Evolutionary conservation across 306 rosid genomes (phyloP).

Genomic region (Acacia acuminata): DNA sequence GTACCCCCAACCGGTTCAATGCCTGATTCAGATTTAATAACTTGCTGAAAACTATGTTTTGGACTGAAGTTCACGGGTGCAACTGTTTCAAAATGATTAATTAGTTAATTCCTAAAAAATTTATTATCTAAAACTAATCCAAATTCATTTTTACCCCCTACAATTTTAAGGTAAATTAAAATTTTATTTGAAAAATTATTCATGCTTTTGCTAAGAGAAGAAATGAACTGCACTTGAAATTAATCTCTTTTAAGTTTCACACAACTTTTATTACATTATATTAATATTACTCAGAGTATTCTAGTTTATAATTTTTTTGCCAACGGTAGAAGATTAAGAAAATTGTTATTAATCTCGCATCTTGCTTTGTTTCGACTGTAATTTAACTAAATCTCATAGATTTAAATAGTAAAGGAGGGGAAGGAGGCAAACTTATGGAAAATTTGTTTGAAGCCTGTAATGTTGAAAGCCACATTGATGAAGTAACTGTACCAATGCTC

Average conservation of each 20-base stretch:
- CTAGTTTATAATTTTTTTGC: background rate
- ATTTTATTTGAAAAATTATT: background rate
- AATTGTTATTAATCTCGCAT: background rate
- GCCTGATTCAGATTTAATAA: rapidly evolving
- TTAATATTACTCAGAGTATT: background rate
- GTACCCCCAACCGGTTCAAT: too few relatives aligned
- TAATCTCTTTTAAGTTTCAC: background rate
- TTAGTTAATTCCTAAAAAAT: too few relatives aligned
- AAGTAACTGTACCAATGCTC: background rate
- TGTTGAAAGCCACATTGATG: background rate
- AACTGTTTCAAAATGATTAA: too few relatives aligned
- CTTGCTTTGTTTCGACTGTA: background rate
- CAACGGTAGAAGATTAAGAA: background rate
- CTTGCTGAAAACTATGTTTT: too few relatives aligned
- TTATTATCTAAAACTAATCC: too few relatives aligned
- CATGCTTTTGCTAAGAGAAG: background rate
- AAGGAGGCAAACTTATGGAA: background rate
- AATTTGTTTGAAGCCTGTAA: background rate
- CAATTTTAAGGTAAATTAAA: background rate
- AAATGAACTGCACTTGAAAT: background rate
- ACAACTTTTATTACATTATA: background rate
- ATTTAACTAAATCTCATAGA: background rate
- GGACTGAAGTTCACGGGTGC: too few relatives aligned
- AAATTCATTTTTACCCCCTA: too few relatives aligned
- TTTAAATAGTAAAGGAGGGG: background rate